Conservation (phyloP, 139 green algal genomes). For the Coccomyxa sp. region DNA sequence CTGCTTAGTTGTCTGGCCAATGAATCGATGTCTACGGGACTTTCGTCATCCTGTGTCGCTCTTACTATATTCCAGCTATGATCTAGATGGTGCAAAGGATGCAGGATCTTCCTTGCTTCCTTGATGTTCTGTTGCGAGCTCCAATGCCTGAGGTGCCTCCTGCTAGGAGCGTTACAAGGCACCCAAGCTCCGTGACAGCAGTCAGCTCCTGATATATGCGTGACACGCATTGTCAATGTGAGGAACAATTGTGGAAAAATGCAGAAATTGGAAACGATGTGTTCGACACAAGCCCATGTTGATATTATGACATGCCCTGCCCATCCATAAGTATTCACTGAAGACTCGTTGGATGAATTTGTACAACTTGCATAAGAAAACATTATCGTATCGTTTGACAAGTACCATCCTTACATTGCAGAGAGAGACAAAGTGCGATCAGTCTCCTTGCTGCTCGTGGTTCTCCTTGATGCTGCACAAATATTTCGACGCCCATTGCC, state of each 20-base stretch:
- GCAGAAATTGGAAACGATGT: too few relatives aligned
- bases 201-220: background rate
- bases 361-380: too few relatives aligned
- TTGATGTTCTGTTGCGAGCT: background rate
- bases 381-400: too few relatives aligned
- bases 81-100: conserved; percentile 1
- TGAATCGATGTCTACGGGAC: background rate
- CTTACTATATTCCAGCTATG: conserved; percentile 9
- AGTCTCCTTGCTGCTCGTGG: too few relatives aligned
- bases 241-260: too few relatives aligned
- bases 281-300: too few relatives aligned
- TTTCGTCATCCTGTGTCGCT: conserved; percentile 11
- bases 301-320: too few relatives aligned
- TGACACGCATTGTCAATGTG: background rate
- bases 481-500: conserved; percentile 43
- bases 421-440: too few relatives aligned
- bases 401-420: too few relatives aligned
- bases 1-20: background rate
- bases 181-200: too few relatives aligned
- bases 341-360: too few relatives aligned
- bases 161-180: background rate
- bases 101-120: background rate
- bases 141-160: background rate
- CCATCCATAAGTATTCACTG: too few relatives aligned
- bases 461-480: background rate